phyloP scores from a whole-genome alignment of 1,284 basidiomycete species.

The Ceratobasidium sp. region DNA sequence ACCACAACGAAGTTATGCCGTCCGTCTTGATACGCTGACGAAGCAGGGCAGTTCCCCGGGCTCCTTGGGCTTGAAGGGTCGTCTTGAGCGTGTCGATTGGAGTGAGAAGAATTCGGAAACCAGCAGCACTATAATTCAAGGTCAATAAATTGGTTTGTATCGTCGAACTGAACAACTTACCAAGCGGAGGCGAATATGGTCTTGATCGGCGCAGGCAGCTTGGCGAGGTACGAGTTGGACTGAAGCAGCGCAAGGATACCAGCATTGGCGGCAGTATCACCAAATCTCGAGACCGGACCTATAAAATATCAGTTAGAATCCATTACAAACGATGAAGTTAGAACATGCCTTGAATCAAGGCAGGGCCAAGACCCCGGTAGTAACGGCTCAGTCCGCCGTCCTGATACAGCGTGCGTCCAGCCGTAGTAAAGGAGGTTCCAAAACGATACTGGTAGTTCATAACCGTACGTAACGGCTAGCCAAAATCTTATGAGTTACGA shows the following conservation, averaged over 20 bases:
- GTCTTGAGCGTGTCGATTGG: constrained; percentile 93
- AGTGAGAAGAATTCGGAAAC: constrained; percentile 74
- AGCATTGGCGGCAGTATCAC: constrained; percentile 86
- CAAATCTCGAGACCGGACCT: constrained; percentile 66
- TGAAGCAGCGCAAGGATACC: constrained; percentile 79
- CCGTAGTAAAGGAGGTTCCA: constrained; percentile 73
- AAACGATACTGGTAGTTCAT: constrained; percentile 94
- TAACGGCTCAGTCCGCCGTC: constrained; percentile 84
- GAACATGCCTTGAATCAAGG: constrained; percentile 77
- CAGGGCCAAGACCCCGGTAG: constrained; percentile 82
- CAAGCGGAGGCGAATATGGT: constrained; percentile 76
- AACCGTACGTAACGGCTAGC: constrained; percentile 75
- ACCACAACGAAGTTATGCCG: constrained; percentile 82
- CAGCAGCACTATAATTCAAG: constrained; percentile 46
- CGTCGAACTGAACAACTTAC: constrained; percentile 45
- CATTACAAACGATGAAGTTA: constrained; percentile 39
- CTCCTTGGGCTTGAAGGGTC: constrained; percentile 88
- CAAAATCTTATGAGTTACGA: no score
- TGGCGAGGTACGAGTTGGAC: constrained; percentile 70
- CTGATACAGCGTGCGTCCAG: constrained; percentile 69
- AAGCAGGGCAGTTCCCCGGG: constrained; percentile 68
- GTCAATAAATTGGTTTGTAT: constrained; percentile 58
- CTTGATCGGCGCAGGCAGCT: constrained; percentile 68
- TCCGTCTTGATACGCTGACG: constrained; percentile 72
- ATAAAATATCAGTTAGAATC: constrained; percentile 36